Percentiles rank a stretch among this genome's conserved stretches.
Conservation (phyloP, 73 alveolate genomes). For the Tetrahymena elliotti region DNA sequence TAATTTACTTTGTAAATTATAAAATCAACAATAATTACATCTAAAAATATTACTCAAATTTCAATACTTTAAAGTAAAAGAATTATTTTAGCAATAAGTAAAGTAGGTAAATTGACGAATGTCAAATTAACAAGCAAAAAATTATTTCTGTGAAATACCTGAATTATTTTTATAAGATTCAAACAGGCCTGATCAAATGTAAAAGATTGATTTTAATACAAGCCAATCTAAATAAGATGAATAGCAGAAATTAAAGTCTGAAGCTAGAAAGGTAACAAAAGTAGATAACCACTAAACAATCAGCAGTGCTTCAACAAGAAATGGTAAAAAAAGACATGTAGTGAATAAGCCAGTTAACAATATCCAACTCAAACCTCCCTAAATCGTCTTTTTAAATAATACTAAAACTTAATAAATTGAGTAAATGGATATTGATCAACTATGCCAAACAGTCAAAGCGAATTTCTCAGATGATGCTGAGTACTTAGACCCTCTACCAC, state of each 20-base stretch:
- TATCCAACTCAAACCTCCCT: not conserved
- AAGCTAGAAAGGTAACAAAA: not conserved
- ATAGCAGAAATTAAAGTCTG: not conserved
- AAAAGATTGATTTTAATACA: no score
- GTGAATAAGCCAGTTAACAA: not conserved
- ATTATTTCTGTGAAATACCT: not conserved
- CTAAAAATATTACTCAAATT: not conserved
- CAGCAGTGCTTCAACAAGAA: not conserved
- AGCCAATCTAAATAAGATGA: not conserved
- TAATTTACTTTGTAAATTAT: not conserved
- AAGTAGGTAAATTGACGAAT: not conserved
- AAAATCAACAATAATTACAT: not conserved
- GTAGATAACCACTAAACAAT: not conserved
- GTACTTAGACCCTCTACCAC: not conserved
- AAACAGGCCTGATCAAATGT: no score
- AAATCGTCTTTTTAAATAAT: not conserved
- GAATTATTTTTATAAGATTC: not conserved
- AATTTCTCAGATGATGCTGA: not conserved
- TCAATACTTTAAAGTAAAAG: no score
- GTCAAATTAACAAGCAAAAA: not conserved
- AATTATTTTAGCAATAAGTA: no score
- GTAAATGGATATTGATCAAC: not conserved
- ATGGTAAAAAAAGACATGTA: not conserved
- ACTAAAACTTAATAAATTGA: not conserved
- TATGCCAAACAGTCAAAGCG: not conserved